Percentiles rank a stretch among this genome's conserved stretches.
phyloP scores from a whole-genome alignment of 1,139 yeast species.

The Yamadazyma sp. region DNA sequence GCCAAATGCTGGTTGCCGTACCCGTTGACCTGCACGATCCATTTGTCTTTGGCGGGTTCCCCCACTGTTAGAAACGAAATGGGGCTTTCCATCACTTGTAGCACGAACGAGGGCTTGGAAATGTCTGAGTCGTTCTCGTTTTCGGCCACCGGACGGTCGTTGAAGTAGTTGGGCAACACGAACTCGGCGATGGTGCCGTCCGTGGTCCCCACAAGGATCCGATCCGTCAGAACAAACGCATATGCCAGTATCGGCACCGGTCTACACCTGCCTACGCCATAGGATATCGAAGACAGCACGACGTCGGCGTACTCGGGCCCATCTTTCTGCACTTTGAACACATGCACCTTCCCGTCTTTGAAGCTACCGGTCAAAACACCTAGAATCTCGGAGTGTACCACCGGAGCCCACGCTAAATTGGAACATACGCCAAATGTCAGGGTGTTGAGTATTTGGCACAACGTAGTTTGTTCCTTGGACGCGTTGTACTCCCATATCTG shows the following conservation, averaged over 20 bases:
- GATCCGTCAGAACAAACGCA: conserved; percentile 53
- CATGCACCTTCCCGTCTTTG: conserved; percentile 62
- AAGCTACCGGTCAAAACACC: conserved; percentile 55
- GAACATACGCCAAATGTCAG: conserved; percentile 53
- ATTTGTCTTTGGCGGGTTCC: conserved; percentile 25
- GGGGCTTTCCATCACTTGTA: conserved; percentile 50
- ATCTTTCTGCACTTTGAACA: conserved; percentile 29
- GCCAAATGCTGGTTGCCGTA: conserved; percentile 48
- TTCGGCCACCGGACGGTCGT: not conserved
- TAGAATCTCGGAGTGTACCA: conserved; percentile 26
- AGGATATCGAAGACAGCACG: conserved; percentile 28
- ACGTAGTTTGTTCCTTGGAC: conserved; percentile 21
- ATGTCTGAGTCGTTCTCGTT: conserved; percentile 10
- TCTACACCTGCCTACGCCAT: conserved; percentile 20
- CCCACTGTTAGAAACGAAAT: conserved; percentile 46
- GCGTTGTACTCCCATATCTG: conserved; percentile 49
- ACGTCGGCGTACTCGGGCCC: conserved; percentile 23
- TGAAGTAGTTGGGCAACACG: conserved; percentile 26
- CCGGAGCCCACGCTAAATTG: conserved; percentile 53
- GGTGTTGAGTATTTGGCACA: conserved; percentile 36
- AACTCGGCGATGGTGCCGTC: conserved; percentile 72
- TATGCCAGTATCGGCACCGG: conserved; percentile 46
- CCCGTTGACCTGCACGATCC: conserved; percentile 42
- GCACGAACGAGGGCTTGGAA: conserved; percentile 49
- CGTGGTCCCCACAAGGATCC: conserved; percentile 59